phyloP scores from a whole-genome alignment of 129 eudicot species.

The Saposhnikovia divaricata region DNA sequence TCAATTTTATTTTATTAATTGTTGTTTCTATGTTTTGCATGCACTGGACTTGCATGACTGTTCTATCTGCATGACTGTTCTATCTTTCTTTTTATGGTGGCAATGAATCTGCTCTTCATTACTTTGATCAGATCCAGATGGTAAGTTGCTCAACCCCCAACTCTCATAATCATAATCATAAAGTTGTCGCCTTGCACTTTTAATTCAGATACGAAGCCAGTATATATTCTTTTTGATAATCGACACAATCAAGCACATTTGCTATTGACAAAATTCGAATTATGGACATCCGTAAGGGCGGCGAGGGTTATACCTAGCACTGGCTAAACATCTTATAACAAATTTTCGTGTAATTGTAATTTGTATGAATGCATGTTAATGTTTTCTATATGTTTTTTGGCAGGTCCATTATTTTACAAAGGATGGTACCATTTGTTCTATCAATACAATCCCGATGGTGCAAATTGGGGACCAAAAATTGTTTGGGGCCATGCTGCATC shows the following conservation, averaged over 20 bases:
- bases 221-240: too few species aligned
- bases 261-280: too few species aligned
- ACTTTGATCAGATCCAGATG: constrained; percentile 33
- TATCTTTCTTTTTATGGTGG: background rate
- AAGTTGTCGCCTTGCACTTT: too few species aligned
- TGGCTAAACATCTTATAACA: background rate
- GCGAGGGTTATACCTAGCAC: too few species aligned
- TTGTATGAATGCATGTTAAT: too few species aligned
- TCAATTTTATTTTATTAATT: background rate
- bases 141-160: constrained; percentile 12
- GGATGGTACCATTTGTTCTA: constrained; percentile 89
- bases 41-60: constrained; percentile 11
- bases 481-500: constrained; percentile 91
- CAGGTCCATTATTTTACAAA: constrained; percentile 73
- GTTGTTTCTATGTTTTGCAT: background rate
- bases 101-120: constrained; percentile 13
- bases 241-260: too few species aligned
- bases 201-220: background rate
- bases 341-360: too few species aligned
- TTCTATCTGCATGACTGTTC: constrained; percentile 9
- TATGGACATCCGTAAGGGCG: too few species aligned
- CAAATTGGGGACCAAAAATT: constrained; percentile 71
- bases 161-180: background rate
- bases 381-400: background rate
- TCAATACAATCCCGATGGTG: constrained; percentile 75